Evolutionary conservation across 2,329 filamentous ascomycete genomes (phyloP).

Genomic region (Kalaharituber pfeilii): DNA sequence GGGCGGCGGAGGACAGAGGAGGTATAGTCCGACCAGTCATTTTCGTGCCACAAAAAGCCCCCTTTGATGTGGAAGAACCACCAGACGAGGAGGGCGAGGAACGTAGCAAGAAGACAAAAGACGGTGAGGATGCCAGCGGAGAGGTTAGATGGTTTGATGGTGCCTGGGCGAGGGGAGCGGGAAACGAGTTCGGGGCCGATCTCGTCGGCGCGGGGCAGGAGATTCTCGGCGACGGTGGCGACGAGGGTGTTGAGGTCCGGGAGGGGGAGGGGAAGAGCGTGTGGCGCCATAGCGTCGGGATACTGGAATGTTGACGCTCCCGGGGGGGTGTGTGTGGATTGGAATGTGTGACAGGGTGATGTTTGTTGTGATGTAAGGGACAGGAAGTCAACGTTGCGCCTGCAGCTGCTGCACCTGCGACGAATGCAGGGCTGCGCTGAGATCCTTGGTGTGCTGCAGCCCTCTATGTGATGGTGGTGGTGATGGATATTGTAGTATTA

Average conservation of each 20-base stretch:
- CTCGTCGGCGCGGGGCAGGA: neutral
- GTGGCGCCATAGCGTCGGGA: neutral
- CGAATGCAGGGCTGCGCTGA: too few relatives aligned
- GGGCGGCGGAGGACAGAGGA: conserved; percentile 66
- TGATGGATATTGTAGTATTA: too few relatives aligned
- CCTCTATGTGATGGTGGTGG: too few relatives aligned
- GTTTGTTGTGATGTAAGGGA: neutral
- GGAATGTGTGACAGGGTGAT: neutral
- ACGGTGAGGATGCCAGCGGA: conserved; percentile 55
- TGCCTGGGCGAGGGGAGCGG: neutral
- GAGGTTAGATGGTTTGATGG: conserved; percentile 17
- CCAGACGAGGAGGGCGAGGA: conserved; percentile 55
- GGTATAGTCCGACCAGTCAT: conserved; percentile 98
- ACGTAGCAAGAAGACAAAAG: conserved; percentile 66
- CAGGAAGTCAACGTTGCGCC: too few relatives aligned
- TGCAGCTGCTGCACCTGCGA: too few relatives aligned
- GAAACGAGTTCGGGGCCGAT: neutral
- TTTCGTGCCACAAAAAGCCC: conserved; percentile 68
- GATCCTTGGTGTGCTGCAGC: too few relatives aligned
- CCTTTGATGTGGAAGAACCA: conserved; percentile 99
- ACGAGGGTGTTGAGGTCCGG: neutral
- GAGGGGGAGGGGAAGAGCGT: neutral
- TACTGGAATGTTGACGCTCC: neutral
- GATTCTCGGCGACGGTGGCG: neutral
- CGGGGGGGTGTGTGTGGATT: neutral